A percentile compares a stretch with the other conserved stretches of the same genome.
Conservation (phyloP, 139 green algal species). For the Chlamydomonas sphaeroides region DNA sequence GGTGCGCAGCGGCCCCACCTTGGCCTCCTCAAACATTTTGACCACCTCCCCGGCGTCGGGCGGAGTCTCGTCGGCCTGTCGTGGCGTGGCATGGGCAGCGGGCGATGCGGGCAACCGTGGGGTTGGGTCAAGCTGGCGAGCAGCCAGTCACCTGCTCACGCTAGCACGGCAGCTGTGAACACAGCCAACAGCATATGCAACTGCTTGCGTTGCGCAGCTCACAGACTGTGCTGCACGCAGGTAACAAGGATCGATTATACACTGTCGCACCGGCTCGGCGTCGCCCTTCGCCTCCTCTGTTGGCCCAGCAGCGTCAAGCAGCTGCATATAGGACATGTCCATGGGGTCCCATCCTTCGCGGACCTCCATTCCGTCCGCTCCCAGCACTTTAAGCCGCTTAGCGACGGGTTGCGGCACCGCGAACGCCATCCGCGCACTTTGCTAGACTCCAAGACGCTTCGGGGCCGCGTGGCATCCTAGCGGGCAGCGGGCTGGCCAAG, state of each 20-base stretch:
- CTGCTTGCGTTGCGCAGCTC: too few species aligned
- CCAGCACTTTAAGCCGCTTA: slow-evolving; percentile 26
- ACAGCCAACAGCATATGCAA: too few species aligned
- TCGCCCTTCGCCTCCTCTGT: slow-evolving; percentile 10
- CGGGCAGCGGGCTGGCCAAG: too few species aligned
- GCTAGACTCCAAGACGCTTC: too few species aligned
- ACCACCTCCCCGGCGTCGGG: slow-evolving; percentile 28
- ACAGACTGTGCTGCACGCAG: too few species aligned
- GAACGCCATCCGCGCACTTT: slow-evolving; percentile 38
- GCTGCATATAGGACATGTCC: slow-evolving; percentile 43
- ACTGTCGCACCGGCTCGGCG: background rate
- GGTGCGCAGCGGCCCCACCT: background rate
- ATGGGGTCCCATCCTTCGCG: slow-evolving; percentile 32
- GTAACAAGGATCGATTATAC: background rate
- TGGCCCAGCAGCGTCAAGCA: slow-evolving; percentile 19
- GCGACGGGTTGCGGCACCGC: slow-evolving; percentile 12
- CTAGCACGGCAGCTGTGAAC: background rate
- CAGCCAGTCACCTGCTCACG: too few species aligned
- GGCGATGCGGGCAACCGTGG: too few species aligned
- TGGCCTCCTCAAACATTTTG: slow-evolving; percentile 37
- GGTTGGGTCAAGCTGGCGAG: too few species aligned
- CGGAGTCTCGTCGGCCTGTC: background rate
- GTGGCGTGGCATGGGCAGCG: too few species aligned
- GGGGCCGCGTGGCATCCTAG: too few species aligned
- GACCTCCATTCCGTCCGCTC: slow-evolving; percentile 13